phyloP scores from a whole-genome alignment of 495 filamentous ascomycete genomes.

The Gamarada debralockiae region DNA sequence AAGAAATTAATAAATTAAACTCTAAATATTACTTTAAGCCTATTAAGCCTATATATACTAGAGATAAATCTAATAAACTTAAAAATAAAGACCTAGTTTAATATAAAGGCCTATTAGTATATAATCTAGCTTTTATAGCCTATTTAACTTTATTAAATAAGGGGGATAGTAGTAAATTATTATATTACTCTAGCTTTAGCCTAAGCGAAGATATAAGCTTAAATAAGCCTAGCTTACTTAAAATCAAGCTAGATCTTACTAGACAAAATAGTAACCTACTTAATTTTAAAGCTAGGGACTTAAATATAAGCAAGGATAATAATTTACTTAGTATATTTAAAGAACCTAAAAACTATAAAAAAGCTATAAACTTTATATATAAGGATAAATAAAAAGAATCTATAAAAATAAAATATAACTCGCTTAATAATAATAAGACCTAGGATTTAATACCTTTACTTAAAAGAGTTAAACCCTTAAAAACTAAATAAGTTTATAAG shows the following conservation, averaged over 20 bases:
- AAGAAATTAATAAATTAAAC: no score
- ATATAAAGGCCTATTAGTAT: background rate
- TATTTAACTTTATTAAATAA: background rate
- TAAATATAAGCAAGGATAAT: background rate
- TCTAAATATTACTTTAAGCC: no score
- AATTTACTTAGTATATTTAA: background rate
- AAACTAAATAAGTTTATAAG: conserved; percentile 12
- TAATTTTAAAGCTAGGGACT: background rate
- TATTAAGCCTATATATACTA: no score
- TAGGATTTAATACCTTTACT: background rate
- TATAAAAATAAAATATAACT: background rate
- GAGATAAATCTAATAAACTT: no score
- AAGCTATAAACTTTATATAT: conserved; percentile 10
- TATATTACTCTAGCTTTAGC: background rate
- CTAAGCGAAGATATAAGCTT: background rate
- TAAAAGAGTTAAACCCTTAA: background rate
- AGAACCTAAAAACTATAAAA: conserved; percentile 9
- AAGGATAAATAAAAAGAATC: conserved; percentile 4
- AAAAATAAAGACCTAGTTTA: no score
- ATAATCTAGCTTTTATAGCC: conserved; percentile 3
- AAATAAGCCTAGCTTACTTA: background rate
- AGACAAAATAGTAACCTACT: background rate
- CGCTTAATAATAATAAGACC: background rate
- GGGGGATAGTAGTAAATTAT: background rate
- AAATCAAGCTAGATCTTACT: background rate